Base-by-base conservation (phyloP, 768 basidiomycete species). In the Hydnum rufescens region DNA sequence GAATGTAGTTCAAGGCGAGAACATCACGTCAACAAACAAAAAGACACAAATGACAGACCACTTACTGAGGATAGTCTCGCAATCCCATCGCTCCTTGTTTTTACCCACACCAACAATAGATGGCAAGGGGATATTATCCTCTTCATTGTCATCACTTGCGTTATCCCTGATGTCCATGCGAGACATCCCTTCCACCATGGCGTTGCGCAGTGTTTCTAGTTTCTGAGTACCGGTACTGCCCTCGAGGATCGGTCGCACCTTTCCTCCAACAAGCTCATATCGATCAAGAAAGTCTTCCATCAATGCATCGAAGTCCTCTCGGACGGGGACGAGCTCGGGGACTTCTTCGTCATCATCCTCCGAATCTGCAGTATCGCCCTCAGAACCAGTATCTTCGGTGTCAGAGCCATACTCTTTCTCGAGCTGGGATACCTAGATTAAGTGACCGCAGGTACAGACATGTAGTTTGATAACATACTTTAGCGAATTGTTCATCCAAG, bases 261-360 rank as follows among this genome's bases (percentile, higher is more conserved):
- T 87, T 19, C 61, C 56, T 26, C 88, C 83, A 26, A 90, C 89
- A 16, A 87, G 74, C 61, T 97, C 92, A 61, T 83, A 96, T 58
- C 86, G 82, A 44, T 82, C 77, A 55, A 97, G 70, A 64, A 99
- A 99, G 62, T 95, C 86, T 62, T 92, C 78, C 70, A 99, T 78
- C 72, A 96, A 86, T 2, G 72, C 70, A 34, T 82, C 77, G 64
- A 97, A 95, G 63, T 96, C 93, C 57, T 81, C 82, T 34, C 90
- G 76, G 6, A 83, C 76, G 2, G 84, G 80, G 54, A 86, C 74
- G 49, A 88, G 70, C 54, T 83, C 75, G 1, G 86, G 80, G 3
- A 78, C 74, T 49, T 77, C 75, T 56, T 82, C 77, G 5, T 71
- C 66, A 3, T 70, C 67, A 25, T 53, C 53, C 3, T 66, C 66